Evolutionary conservation across 306 rosid genomes (phyloP).

Genomic region (Rosa rugosa): DNA sequence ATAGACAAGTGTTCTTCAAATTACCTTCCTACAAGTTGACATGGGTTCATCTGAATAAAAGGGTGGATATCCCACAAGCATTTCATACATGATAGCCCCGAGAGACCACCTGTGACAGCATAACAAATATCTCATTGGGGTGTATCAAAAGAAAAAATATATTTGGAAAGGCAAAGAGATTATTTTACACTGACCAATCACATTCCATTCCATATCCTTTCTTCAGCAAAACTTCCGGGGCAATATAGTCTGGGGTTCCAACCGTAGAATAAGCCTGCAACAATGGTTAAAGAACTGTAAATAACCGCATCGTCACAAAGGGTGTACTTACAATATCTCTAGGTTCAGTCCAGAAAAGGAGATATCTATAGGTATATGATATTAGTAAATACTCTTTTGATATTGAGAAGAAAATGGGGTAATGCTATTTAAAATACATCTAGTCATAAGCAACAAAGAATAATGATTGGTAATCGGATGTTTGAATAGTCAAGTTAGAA

Average conservation of each 20-base stretch:
- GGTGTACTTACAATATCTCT: background rate
- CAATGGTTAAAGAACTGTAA: conserved; percentile 14
- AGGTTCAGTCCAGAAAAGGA: background rate
- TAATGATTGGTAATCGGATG: background rate
- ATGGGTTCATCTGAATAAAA: conserved; percentile 97
- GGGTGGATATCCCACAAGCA: conserved; percentile 98
- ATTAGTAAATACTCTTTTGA: background rate
- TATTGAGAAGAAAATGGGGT: background rate
- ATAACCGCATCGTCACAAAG: conserved; percentile 1
- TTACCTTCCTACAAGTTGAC: conserved; percentile 98
- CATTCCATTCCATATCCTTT: conserved; percentile 99
- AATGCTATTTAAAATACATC: conserved; percentile 3
- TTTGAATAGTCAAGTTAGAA: background rate
- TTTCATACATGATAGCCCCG: conserved; percentile 99
- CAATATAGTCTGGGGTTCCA: conserved; percentile 98
- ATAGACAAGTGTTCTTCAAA: conserved; percentile 17
- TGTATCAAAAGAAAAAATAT: conserved; percentile 18
- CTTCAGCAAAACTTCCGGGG: conserved; percentile 97
- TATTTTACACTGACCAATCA: conserved; percentile 65
- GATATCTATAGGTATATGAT: background rate
- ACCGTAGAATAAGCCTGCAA: conserved; percentile 96
- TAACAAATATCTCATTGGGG: conserved; percentile 30
- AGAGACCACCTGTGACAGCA: conserved; percentile 86
- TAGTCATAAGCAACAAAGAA: background rate
- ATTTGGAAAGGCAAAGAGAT: conserved; percentile 13